Conservation (phyloP, 192 early-diverging fungal species). For the Linnemannia exigua region DNA sequence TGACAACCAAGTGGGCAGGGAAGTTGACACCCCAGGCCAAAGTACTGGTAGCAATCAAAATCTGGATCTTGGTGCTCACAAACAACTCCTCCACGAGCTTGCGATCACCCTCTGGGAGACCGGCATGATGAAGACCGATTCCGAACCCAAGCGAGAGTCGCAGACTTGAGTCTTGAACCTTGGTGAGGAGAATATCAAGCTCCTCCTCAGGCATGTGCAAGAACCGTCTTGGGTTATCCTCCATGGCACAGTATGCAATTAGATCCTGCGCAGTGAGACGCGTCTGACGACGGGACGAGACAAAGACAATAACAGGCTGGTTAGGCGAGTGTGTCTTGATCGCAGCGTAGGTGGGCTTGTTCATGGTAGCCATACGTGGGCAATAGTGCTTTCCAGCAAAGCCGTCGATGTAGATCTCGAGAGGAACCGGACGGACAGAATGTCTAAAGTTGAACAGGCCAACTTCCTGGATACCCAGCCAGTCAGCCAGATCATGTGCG, state of each 20-base stretch:
- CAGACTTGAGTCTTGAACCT: slow-evolving; percentile 86
- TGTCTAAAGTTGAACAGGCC: slow-evolving; percentile 98
- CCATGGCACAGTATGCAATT: slow-evolving; percentile 92
- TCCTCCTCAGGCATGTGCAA: slow-evolving; percentile 88
- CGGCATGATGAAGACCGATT: slow-evolving; percentile 98
- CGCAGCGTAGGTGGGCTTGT: slow-evolving; percentile 95
- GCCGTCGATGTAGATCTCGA: slow-evolving; percentile 98
- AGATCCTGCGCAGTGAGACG: slow-evolving; percentile 97
- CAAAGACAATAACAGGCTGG: slow-evolving; percentile 98
- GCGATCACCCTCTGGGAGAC: slow-evolving; percentile 89
- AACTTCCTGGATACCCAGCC: slow-evolving; percentile 90
- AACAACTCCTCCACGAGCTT: slow-evolving; percentile 94
- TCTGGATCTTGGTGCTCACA: slow-evolving; percentile 94
- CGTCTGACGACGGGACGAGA: slow-evolving; percentile 97
- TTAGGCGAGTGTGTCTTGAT: slow-evolving; percentile 95
- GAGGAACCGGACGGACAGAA: slow-evolving; percentile 96
- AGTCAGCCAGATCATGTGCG: slow-evolving; percentile 95
- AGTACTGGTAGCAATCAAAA: slow-evolving; percentile 95
- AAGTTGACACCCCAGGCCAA: slow-evolving; percentile 99
- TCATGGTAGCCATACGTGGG: slow-evolving; percentile 99
- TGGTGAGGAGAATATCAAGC: slow-evolving; percentile 77
- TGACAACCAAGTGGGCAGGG: slow-evolving; percentile 96
- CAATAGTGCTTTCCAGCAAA: slow-evolving; percentile 98
- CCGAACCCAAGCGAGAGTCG: slow-evolving; percentile 91
- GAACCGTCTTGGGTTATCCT: slow-evolving; percentile 94